Evolutionary conservation across 192 early-diverging fungal genomes (phyloP).

Genomic region (Umbelopsis ramanniana): DNA sequence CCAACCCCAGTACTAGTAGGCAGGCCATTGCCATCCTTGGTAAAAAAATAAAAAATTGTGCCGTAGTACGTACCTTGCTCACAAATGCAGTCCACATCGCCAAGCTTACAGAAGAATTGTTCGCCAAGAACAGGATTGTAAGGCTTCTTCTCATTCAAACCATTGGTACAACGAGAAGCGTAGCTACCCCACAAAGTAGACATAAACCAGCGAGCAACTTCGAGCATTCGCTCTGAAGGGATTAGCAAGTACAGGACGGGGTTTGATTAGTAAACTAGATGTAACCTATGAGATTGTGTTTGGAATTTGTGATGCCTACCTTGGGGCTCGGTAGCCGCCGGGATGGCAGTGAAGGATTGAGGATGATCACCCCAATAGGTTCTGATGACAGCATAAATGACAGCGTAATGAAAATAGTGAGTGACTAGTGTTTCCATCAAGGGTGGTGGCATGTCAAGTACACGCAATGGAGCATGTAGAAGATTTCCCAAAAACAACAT

Average conservation of each 20-base stretch:
- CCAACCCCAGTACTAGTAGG: background rate
- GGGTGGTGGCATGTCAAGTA: background rate
- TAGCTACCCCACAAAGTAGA: conserved; percentile 83
- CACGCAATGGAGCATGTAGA: no score
- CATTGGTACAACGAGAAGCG: conserved; percentile 66
- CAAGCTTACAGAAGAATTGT: conserved; percentile 63
- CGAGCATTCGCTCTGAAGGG: conserved; percentile 66
- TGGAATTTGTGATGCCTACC: conserved; percentile 17
- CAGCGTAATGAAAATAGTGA: background rate
- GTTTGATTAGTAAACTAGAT: no score
- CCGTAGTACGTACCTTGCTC: conserved; percentile 54
- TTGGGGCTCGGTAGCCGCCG: conserved; percentile 50
- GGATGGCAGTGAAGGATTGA: conserved; percentile 63
- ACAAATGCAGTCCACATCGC: conserved; percentile 58
- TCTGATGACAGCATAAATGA: conserved; percentile 16
- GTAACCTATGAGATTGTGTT: no score
- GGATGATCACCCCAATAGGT: conserved; percentile 50
- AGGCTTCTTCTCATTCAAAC: conserved; percentile 78
- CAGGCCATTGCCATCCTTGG: background rate
- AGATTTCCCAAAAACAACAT: background rate
- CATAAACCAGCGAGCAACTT: conserved; percentile 76
- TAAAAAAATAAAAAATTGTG: conserved; percentile 7
- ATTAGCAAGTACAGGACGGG: no score
- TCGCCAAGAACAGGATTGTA: conserved; percentile 69
- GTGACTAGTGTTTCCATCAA: background rate